phyloP scores from a whole-genome alignment of 179 eudicot genomes.

The Camellia oleifera region DNA sequence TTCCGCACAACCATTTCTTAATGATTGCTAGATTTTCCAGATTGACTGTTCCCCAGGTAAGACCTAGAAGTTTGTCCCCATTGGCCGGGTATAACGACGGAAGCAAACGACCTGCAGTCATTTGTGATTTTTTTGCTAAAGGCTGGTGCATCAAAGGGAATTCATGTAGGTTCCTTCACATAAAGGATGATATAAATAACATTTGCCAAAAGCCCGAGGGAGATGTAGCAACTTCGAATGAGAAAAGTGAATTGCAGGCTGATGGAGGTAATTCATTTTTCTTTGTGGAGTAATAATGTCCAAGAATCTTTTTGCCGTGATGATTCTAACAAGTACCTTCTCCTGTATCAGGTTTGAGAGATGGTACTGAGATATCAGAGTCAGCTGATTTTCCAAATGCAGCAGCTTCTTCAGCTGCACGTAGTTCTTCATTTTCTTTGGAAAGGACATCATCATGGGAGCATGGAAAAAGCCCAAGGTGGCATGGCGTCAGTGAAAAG shows the following conservation, averaged over 20 bases:
- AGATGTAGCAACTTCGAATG: constrained; percentile 19
- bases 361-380: constrained; percentile 28
- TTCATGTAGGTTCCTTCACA: constrained; percentile 82
- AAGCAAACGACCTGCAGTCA: constrained; percentile 56
- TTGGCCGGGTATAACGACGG: constrained; percentile 33
- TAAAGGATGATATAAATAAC: constrained; percentile 37
- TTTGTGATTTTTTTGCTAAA: constrained; percentile 73
- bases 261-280: constrained; percentile 49
- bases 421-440: constrained; percentile 23
- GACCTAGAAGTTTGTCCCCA: constrained; percentile 64
- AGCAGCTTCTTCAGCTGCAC: constrained; percentile 23
- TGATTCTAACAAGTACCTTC: constrained; percentile 29
- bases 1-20: constrained; percentile 24
- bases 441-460: constrained; percentile 27
- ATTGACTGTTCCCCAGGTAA: constrained; percentile 44
- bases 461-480: constrained; percentile 24
- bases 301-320: constrained; percentile 16
- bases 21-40: constrained; percentile 48
- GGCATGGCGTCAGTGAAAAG: constrained; percentile 11
- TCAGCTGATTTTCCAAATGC: constrained; percentile 27
- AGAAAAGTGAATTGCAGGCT: constrained; percentile 31
- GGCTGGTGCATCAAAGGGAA: constrained; percentile 99
- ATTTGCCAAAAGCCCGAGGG: constrained; percentile 38
- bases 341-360: constrained; percentile 47
- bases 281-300: constrained; percentile 17